Conservation (phyloP, 306 rosid species). For the barrel medic (Medicago truncatula) region MtrunA17r5.0-ANR NC_053043.1:14904501-14905000, state of each 20-base stretch:
- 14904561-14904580: constrained; percentile 42
- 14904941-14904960: background rate
- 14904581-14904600: constrained; percentile 48
- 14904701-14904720: constrained; percentile 38
- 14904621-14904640: constrained; percentile 54
- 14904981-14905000: constrained; percentile 16
- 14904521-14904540: constrained; percentile 42
- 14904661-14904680: constrained; percentile 62
- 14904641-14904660: constrained; percentile 74
- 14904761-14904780: constrained; percentile 46
- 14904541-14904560: constrained; percentile 47
- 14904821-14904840: constrained; percentile 40
- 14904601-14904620: constrained; percentile 38
- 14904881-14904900: constrained; percentile 35
- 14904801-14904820: constrained; percentile 47
- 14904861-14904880: background rate
- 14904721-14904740: constrained; percentile 49
- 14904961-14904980: constrained; percentile 30
- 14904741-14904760: constrained; percentile 53
- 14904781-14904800: constrained; percentile 8
- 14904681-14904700: constrained; percentile 44
- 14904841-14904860: constrained; percentile 36
- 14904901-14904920: background rate
- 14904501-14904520: constrained; percentile 39
- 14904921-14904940: constrained; percentile 38